A percentile compares a stretch with the other conserved stretches of the same genome.
Evolutionary conservation across 352 stramenopile species (phyloP).

Genomic region (Hyphochytrium catenoides): DNA sequence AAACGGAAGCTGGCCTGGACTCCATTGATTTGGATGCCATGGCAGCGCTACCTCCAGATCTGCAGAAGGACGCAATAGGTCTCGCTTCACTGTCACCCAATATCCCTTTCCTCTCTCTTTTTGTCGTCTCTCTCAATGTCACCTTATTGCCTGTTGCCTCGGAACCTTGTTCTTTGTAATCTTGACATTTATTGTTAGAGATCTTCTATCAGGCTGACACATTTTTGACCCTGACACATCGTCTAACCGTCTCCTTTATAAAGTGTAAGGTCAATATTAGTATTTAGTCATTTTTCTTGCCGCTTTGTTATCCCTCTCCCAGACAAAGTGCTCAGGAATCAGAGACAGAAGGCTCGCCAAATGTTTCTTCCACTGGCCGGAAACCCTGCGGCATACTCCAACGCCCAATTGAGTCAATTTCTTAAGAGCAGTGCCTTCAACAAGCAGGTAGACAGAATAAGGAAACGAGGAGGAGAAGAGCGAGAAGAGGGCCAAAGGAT

Average conservation of each 20-base stretch:
- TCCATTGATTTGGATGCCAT: slow-evolving; percentile 56
- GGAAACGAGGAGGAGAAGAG: slow-evolving; percentile 6
- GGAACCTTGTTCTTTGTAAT: too few species aligned
- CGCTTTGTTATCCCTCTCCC: too few species aligned
- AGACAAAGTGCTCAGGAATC: slow-evolving; percentile 54
- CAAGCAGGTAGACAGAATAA: too few species aligned
- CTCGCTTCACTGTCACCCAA: too few species aligned
- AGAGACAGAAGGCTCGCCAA: slow-evolving; percentile 61
- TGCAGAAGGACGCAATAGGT: slow-evolving; percentile 81
- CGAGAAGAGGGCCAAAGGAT: slow-evolving; percentile 2
- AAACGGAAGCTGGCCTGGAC: slow-evolving; percentile 5
- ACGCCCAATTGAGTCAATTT: slow-evolving; percentile 85
- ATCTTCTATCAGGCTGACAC: too few species aligned
- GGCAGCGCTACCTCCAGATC: slow-evolving; percentile 49
- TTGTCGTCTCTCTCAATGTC: too few species aligned
- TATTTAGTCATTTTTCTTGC: too few species aligned
- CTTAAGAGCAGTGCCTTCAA: slow-evolving; percentile 72
- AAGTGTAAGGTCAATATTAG: too few species aligned
- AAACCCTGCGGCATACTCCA: slow-evolving; percentile 78
- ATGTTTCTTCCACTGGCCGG: slow-evolving; percentile 86
- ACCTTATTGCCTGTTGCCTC: slow-evolving; percentile 9
- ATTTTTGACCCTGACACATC: too few species aligned
- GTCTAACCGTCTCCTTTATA: too few species aligned
- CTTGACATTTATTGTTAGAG: too few species aligned
- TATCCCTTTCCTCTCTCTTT: too few species aligned